Conservation (phyloP, 345 rosid genomes). For the Draba incana region DNA sequence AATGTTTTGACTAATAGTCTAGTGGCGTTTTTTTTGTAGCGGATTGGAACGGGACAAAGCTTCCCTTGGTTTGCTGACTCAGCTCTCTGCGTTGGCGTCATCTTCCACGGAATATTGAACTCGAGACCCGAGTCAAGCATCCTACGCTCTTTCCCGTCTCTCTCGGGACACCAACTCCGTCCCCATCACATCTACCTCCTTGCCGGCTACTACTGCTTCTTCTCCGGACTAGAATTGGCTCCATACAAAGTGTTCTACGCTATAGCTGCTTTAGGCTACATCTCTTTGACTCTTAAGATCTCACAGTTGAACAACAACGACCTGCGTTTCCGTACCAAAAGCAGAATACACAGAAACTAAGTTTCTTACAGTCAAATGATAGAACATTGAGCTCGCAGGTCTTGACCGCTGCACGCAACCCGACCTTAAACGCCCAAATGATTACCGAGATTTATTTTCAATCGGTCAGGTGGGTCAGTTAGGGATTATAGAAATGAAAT, state of each 20-base stretch:
- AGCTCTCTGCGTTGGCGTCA: conserved; percentile 65
- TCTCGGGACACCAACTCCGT: conserved; percentile 52
- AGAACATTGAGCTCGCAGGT: conserved; percentile 2
- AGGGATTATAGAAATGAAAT: conserved; percentile 5
- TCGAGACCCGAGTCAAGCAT: conserved; percentile 65
- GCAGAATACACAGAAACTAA: conserved; percentile 83
- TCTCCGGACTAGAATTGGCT: conserved; percentile 71
- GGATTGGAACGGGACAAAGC: conserved; percentile 76
- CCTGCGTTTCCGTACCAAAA: conserved; percentile 56
- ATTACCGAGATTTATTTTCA: conserved; percentile 16
- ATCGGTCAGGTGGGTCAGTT: conserved; percentile 28
- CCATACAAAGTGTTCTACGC: conserved; percentile 82
- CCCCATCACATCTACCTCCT: conserved; percentile 56
- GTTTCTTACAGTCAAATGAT: conserved; percentile 3
- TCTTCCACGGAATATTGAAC: conserved; percentile 66
- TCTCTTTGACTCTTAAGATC: conserved; percentile 55
- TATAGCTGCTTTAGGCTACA: conserved; percentile 68
- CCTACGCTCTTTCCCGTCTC: conserved; percentile 50
- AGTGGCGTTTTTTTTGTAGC: conserved; percentile 51
- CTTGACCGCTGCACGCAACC: neutral
- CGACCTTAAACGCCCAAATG: conserved; percentile 5
- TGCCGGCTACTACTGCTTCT: conserved; percentile 72
- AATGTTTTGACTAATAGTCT: neutral
- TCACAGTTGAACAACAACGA: conserved; percentile 61
- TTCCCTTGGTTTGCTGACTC: conserved; percentile 84